phyloP scores from a whole-genome alignment of 345 rosid genomes.

The Punica granatum region DNA sequence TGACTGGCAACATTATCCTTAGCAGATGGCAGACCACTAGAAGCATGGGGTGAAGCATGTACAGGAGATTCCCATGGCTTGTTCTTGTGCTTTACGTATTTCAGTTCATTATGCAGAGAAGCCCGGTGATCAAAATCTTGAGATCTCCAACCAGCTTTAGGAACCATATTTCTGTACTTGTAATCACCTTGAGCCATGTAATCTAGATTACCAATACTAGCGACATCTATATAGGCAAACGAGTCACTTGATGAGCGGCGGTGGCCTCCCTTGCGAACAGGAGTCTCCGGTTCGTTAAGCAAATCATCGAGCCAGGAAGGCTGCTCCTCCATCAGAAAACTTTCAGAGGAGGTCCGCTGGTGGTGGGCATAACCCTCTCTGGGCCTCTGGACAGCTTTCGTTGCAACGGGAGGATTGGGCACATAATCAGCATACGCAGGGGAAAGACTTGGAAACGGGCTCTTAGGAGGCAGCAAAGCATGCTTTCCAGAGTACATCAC shows the following conservation, averaged over 20 bases:
- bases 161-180: slow-evolving; percentile 15
- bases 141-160: slow-evolving; percentile 33
- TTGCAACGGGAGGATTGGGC: slow-evolving; percentile 21
- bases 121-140: slow-evolving; percentile 32
- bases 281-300: slow-evolving; percentile 42
- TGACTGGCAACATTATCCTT: slow-evolving; percentile 14
- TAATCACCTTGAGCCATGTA: slow-evolving; percentile 20
- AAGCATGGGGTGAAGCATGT: slow-evolving; percentile 9
- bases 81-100: slow-evolving; percentile 16
- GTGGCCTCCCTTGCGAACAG: slow-evolving; percentile 32
- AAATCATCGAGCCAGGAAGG: slow-evolving; percentile 68
- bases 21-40: background rate
- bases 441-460: slow-evolving; percentile 25
- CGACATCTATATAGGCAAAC: slow-evolving; percentile 30
- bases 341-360: slow-evolving; percentile 38
- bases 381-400: slow-evolving; percentile 24
- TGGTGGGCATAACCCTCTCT: slow-evolving; percentile 23
- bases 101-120: slow-evolving; percentile 6
- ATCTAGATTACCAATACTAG: slow-evolving; percentile 7
- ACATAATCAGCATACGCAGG: slow-evolving; percentile 30
- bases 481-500: slow-evolving; percentile 38
- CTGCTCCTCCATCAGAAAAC: slow-evolving; percentile 32
- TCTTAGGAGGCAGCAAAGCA: slow-evolving; percentile 31
- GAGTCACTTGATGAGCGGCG: slow-evolving; percentile 66
- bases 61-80: slow-evolving; percentile 18